Evolutionary conservation across 2,329 filamentous ascomycete genomes (phyloP), one percentile per base, ranked within the genome.

Genomic region (Claviceps sp.): DNA sequence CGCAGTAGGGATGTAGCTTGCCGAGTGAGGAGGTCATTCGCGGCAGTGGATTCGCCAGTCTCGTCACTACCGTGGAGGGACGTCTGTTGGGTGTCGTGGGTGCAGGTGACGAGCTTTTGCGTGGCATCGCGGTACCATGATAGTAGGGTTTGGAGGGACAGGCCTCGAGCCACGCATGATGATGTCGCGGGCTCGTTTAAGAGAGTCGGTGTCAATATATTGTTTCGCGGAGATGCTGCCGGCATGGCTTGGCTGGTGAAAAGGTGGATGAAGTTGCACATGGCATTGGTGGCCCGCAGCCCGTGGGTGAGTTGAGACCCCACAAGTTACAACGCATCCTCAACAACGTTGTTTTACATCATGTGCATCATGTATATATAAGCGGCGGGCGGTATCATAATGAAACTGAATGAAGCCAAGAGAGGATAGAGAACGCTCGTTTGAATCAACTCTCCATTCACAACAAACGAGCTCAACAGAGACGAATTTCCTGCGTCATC

Each of bases 1-100:
- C 49, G 54, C 40, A 61, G 42, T 30, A 67, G 48, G 2, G 50
- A 40, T 1, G 16, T 30, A 20, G 65, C 66, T 50, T 69, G 66
- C 14, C 60, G 59, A 1, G 47, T 51, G 41, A 68, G 61, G 5
- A 69, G 58, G n/a, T 55, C 42, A 20, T 55, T 45, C 54, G 61
- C 52, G 30, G 64, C 64, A 37, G 41, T 36, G 3, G 47, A 57
- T 22, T 50, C 54, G 13, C 57, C 37, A 20, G 30, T 34, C 9
- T 11, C 30, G 30, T 34, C 30, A 34, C 30, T 34, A 4, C 47
- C 24, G 30, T 38, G 11, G 42, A 22, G 14, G 26, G 26, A 11
- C 50, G 11, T n/a, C 48, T 13, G 6, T 2, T 40, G 8, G 14
- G 34, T 8, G 2, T 44, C n/a, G 16, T 20, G 3, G 1, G 48